Evolutionary conservation across 2,329 filamentous ascomycete genomes (phyloP), one percentile per base, ranked within the genome.

Genomic region (Ilyonectria robusta): DNA sequence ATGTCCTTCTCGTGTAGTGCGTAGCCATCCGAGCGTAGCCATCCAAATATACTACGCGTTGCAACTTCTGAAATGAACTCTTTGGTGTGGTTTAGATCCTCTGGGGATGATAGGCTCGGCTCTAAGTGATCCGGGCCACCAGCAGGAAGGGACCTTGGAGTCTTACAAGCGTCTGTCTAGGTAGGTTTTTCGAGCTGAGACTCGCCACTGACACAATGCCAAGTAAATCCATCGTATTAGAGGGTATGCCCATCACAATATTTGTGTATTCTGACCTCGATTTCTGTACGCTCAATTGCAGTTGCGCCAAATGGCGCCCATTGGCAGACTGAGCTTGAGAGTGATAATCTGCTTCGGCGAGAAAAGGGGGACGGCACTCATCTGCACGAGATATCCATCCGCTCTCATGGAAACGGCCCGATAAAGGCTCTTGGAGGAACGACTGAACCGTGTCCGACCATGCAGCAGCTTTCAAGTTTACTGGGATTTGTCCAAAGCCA

Each of bases 281-380:
- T 15, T 4, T 59, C 48, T 1, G 21, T 8, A 4, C 55, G 7
- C 19, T 65, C 48, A 59, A 65, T 9, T 2, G 48, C 17, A 9
- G 55, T 59, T 8, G 21, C 13, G 4, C 55, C 55, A 31, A 55
- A 59, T 10, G 62, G 62, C 1, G 19, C 21, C 62, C 62, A 65
- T 11, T 44, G 62, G 17, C 17, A 55, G 17, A 48, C 6, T 17
- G 62, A 6, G 11, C 6, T 9, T 29, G 46, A 6, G 15, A 6
- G 29, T 59, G 53, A 29, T 42, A 4, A 0, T 48, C 33, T 19
- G 29, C n/a, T 17, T 58, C 35, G 4, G 23, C 6, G 19, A 58
- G 46, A n/a, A 53, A 46, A 17, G 46, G 61, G 15, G 58, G 33
- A 2, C 46, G 46, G 35, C 53, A 58, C 26, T 63, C 54, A 10